Evolutionary conservation across 2,329 filamentous ascomycete species (phyloP).

Genomic region (Xylariales sp.): DNA sequence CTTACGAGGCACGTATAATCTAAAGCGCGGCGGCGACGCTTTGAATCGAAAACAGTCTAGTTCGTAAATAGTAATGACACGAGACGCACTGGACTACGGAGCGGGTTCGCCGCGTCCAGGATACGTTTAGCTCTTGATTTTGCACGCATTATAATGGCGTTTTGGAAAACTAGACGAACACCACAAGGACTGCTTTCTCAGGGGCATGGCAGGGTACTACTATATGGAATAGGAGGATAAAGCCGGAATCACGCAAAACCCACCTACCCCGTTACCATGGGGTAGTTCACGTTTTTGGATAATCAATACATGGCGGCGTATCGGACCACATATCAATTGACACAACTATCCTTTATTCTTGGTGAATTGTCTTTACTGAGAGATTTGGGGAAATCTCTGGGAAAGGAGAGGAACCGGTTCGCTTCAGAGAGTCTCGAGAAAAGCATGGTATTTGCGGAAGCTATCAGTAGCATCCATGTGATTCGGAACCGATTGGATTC

Average conservation of each 20-base stretch:
- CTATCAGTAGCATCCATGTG: not conserved
- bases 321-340: not conserved
- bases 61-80: not conserved
- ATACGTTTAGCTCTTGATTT: not conserved
- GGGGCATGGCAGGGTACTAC: not conserved
- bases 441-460: not conserved
- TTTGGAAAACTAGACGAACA: not conserved
- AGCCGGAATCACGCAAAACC: not conserved
- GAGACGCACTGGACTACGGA: not conserved
- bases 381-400: not conserved
- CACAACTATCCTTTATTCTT: not conserved
- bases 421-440: not conserved
- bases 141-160: not conserved
- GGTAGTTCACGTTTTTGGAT: not conserved
- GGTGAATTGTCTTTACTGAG: not conserved
- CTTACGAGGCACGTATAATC: constrained; percentile 59
- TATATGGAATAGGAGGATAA: not conserved
- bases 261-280: not conserved
- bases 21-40: constrained; percentile 44
- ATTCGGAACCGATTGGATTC: not conserved
- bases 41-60: not conserved
- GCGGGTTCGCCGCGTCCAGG: too few relatives aligned
- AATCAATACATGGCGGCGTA: not conserved
- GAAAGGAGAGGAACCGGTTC: not conserved
- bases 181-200: not conserved